These are phyloP conservation scores for Phytophthora niederhauseri DNA, from an alignment of 352 stramenopile genomes.

Conservation along the genomic window DNA sequence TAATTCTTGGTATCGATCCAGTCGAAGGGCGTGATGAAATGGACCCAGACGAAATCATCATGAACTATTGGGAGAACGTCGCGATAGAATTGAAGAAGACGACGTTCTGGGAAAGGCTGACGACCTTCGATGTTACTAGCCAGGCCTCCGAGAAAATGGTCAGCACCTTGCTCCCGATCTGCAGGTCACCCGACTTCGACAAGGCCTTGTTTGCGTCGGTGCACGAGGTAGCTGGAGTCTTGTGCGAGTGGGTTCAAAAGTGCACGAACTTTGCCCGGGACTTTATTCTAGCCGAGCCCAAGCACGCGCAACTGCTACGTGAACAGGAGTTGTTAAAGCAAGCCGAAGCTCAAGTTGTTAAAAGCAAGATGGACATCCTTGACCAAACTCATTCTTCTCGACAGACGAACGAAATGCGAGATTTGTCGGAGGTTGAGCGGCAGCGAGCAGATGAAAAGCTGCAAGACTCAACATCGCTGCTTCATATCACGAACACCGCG, in stretches of 20 bases:
- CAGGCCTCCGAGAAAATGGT: slow-evolving; percentile 58
- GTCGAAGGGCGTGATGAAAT: slow-evolving; percentile 65
- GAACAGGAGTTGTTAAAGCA: slow-evolving; percentile 49
- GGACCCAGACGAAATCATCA: slow-evolving; percentile 73
- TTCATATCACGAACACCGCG: slow-evolving; percentile 58
- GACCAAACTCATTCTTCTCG: slow-evolving; percentile 44
- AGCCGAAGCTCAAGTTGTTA: slow-evolving; percentile 41
- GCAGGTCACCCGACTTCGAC: slow-evolving; percentile 66
- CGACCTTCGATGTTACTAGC: slow-evolving; percentile 48
- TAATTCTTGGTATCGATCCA: slow-evolving; percentile 69
- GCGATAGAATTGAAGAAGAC: slow-evolving; percentile 36
- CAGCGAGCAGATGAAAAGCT: slow-evolving; percentile 53
- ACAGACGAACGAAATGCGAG: slow-evolving; percentile 42
- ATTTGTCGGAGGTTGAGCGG: slow-evolving; percentile 58
- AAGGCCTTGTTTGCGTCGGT: slow-evolving; percentile 47
- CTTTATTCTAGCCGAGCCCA: slow-evolving; percentile 61
- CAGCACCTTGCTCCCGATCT: slow-evolving; percentile 61
- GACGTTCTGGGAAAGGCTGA: slow-evolving; percentile 57
- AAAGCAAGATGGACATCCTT: slow-evolving; percentile 42
- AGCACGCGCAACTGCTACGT: slow-evolving; percentile 55
- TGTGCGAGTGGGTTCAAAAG: slow-evolving; percentile 74
- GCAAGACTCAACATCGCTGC: slow-evolving; percentile 54
- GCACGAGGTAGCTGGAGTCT: slow-evolving; percentile 55
- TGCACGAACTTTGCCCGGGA: slow-evolving; percentile 52
- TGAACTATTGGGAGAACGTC: slow-evolving; percentile 74